Conservation (phyloP, 306 rosid genomes). For the Vigna nakashimae region DNA sequence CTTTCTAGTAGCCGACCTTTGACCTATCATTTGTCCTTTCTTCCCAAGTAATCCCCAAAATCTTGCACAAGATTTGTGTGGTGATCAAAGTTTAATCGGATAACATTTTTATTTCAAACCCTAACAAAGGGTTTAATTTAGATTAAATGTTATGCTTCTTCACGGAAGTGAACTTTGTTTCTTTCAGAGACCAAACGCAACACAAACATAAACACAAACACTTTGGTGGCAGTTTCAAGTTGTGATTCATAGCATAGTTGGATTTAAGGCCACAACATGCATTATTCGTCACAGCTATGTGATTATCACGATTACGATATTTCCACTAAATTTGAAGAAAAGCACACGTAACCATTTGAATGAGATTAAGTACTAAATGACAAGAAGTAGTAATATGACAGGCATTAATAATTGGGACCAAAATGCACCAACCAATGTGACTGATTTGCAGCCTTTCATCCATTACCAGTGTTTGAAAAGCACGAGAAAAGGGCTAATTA, state of each 20-base stretch:
- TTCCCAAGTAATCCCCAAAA: slow-evolving; percentile 40
- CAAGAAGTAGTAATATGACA: neutral
- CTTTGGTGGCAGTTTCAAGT: too few relatives aligned
- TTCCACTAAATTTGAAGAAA: neutral
- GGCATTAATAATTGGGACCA: neutral
- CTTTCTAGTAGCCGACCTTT: slow-evolving; percentile 49
- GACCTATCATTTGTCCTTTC: slow-evolving; percentile 50
- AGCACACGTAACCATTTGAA: neutral
- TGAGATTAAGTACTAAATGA: neutral
- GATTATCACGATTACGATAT: neutral
- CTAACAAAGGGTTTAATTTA: slow-evolving; percentile 5
- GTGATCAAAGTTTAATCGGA: slow-evolving; percentile 21
- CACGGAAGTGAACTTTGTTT: neutral
- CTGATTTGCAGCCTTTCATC: slow-evolving; percentile 37
- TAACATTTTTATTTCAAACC: slow-evolving; percentile 38
- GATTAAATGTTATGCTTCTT: neutral
- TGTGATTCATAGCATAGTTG: too few relatives aligned
- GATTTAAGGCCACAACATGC: too few relatives aligned
- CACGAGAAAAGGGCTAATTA: slow-evolving; percentile 8
- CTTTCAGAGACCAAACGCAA: neutral
- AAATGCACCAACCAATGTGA: slow-evolving; percentile 36
- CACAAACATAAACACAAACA: too few relatives aligned
- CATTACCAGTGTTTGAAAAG: slow-evolving; percentile 20
- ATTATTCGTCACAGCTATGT: too few relatives aligned
- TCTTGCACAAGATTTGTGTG: slow-evolving; percentile 31